Conservation (phyloP, 148 eudicot species). For the Suaeda aralocaspica region DNA sequence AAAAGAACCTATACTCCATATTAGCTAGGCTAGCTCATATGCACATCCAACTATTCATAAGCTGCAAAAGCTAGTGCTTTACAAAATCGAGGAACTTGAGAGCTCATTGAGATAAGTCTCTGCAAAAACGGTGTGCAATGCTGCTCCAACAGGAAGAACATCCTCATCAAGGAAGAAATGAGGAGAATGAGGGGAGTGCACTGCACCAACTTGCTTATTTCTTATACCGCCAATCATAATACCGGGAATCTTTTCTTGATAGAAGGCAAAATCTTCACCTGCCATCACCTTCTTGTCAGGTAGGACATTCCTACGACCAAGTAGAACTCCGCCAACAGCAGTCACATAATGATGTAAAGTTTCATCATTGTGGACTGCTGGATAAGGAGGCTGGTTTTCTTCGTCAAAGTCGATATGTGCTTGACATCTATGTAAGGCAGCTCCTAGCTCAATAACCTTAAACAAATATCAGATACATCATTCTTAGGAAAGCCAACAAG, state of each 20-base stretch:
- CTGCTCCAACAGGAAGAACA: constrained; percentile 71
- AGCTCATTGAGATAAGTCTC: constrained; percentile 49
- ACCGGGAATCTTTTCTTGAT: constrained; percentile 70
- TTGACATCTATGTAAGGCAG: constrained; percentile 45
- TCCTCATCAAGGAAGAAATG: constrained; percentile 72
- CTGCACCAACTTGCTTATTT: constrained; percentile 53
- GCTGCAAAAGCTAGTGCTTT: too few relatives aligned
- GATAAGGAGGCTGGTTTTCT: constrained; percentile 48
- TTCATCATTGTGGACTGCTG: constrained; percentile 57
- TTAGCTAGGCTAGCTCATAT: too few relatives aligned
- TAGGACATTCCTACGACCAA: constrained; percentile 52
- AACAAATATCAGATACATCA: neutral
- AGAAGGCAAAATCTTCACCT: constrained; percentile 85
- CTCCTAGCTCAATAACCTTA: constrained; percentile 66
- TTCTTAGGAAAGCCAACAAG: too few relatives aligned
- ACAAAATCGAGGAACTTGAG: constrained; percentile 7
- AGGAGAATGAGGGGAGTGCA: constrained; percentile 67
- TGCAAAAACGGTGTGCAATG: constrained; percentile 53
- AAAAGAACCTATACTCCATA: too few relatives aligned
- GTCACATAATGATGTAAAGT: constrained; percentile 47
- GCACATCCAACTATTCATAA: too few relatives aligned
- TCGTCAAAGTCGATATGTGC: constrained; percentile 40
- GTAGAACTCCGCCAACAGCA: constrained; percentile 37
- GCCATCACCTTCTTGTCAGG: constrained; percentile 52
- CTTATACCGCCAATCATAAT: constrained; percentile 55